Percentiles rank a stretch among this genome's conserved stretches.
These are phyloP conservation scores for Talaromyces pinophilus DNA, from an alignment of 2,329 filamentous ascomycete species.

Conservation along the genomic window DNA sequence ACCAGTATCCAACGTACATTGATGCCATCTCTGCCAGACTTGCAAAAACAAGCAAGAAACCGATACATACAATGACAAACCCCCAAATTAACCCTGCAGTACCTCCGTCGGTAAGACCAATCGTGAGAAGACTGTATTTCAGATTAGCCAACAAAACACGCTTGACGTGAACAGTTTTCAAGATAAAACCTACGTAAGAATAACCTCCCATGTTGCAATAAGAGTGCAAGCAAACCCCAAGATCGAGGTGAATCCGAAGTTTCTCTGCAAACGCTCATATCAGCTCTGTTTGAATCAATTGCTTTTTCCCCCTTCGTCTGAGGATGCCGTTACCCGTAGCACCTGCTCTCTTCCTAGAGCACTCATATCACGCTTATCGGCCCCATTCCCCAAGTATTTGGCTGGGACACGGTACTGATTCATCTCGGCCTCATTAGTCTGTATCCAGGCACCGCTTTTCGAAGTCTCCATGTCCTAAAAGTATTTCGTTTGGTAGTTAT, in stretches of 20 bases:
- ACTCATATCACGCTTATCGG: conserved; percentile 43
- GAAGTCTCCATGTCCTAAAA: neutral
- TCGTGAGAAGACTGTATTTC: neutral
- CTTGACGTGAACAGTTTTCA: neutral
- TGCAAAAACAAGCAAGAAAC: conserved; percentile 39
- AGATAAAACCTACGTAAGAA: conserved; percentile 39
- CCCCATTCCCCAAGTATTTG: conserved; percentile 40
- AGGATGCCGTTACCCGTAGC: conserved; percentile 32
- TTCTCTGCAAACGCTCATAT: conserved; percentile 35
- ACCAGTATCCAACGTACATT: conserved; percentile 37
- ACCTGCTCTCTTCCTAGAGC: conserved; percentile 43
- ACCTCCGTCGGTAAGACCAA: conserved; percentile 40
- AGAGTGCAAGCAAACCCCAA: conserved; percentile 48
- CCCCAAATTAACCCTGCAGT: conserved; percentile 43
- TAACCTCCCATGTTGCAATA: conserved; percentile 48
- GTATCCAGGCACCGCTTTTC: conserved; percentile 12
- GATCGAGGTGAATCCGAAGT: conserved; percentile 49
- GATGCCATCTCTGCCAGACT: conserved; percentile 48
- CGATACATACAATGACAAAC: conserved; percentile 36
- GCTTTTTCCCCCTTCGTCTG: neutral
- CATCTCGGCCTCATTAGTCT: conserved; percentile 26
- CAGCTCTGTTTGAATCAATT: conserved; percentile 5
- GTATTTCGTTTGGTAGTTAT: neutral
- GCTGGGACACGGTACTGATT: conserved; percentile 35
- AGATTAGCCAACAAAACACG: neutral